phyloP scores from a whole-genome alignment of 371 early-diverging fungal genomes.

The Lichtheimia corymbifera region DNA sequence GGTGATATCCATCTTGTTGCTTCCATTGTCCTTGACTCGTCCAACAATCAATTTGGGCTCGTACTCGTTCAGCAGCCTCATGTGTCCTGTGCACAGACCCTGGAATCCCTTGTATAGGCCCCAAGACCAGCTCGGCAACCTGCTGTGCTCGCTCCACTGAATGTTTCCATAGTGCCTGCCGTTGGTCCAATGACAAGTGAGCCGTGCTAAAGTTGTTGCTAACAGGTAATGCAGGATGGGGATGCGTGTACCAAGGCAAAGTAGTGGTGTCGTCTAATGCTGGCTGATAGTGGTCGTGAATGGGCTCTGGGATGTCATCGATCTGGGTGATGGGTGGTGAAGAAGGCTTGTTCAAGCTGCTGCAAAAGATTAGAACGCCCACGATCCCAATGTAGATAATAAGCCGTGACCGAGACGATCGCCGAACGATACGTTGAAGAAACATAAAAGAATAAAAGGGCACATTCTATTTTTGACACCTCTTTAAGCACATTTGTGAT shows the following conservation, averaged over 20 bases:
- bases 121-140: conserved; percentile 6
- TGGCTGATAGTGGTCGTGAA: too few relatives aligned
- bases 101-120: conserved; percentile 13
- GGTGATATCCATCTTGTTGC: neutral
- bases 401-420: too few relatives aligned
- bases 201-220: neutral
- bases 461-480: too few relatives aligned
- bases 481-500: too few relatives aligned
- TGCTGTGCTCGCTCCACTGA: conserved; percentile 5
- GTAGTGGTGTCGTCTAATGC: too few relatives aligned
- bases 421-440: too few relatives aligned
- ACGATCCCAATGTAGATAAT: too few relatives aligned
- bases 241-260: conserved; percentile 5
- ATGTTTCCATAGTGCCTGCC: neutral
- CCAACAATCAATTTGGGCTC: conserved; percentile 19
- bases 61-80: conserved; percentile 7
- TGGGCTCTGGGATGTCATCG: too few relatives aligned
- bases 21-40: conserved; percentile 18
- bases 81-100: neutral
- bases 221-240: conserved; percentile 1
- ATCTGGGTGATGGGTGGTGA: too few relatives aligned
- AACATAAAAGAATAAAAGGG: too few relatives aligned
- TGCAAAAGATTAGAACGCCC: too few relatives aligned
- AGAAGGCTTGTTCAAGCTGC: too few relatives aligned
- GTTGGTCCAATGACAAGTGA: neutral